Evolutionary conservation across 2,329 filamentous ascomycete species (phyloP).

Genomic region (Emergomyces orientalis): DNA sequence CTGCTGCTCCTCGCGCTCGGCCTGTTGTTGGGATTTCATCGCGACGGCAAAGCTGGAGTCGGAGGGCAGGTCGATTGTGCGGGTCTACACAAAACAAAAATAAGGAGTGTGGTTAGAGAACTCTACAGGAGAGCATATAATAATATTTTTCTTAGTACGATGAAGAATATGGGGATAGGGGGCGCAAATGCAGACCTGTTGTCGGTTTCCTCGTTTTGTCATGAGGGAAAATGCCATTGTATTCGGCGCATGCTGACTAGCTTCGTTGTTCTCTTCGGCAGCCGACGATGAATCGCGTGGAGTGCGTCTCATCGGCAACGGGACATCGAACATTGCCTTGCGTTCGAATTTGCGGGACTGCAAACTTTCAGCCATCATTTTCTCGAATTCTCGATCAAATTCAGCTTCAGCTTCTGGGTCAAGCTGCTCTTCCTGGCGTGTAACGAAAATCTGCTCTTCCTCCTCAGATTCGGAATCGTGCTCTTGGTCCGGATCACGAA

Average conservation of each 20-base stretch:
- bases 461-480: conserved; percentile 55
- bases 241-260: conserved; percentile 30
- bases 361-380: conserved; percentile 95
- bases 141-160: neutral
- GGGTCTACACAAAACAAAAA: conserved; percentile 50
- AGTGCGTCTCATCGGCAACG: conserved; percentile 72
- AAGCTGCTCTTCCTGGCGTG: conserved; percentile 76
- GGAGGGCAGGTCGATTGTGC: conserved; percentile 73
- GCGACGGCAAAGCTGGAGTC: conserved; percentile 93
- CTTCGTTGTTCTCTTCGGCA: conserved; percentile 28
- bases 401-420: conserved; percentile 94
- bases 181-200: conserved; percentile 55
- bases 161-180: neutral
- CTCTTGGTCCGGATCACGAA: conserved; percentile 34
- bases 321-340: conserved; percentile 91
- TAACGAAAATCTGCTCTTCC: conserved; percentile 86
- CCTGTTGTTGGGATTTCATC: conserved; percentile 91
- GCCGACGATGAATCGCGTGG: conserved; percentile 48
- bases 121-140: neutral
- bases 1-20: conserved; percentile 91
- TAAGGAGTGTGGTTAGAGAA: conserved; percentile 5
- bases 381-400: conserved; percentile 94
- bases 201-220: conserved; percentile 91
- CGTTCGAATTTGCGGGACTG: conserved; percentile 95
- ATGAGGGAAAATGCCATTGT: conserved; percentile 97